phyloP scores from a whole-genome alignment of 2,329 filamentous ascomycete genomes.

The Colletotrichum sp. region DNA sequence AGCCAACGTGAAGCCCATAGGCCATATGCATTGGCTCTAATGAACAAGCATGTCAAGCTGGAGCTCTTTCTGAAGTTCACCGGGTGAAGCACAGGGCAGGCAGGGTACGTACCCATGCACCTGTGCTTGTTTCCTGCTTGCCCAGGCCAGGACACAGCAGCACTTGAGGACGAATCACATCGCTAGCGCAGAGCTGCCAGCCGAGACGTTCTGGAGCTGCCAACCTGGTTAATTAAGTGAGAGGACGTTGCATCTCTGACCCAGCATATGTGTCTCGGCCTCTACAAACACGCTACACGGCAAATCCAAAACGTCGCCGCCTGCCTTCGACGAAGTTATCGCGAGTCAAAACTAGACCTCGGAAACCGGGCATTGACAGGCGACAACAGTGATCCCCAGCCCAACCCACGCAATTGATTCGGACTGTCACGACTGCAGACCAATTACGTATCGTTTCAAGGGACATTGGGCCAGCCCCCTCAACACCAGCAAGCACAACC shows the following conservation, averaged over 20 bases:
- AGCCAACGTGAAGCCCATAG: background rate
- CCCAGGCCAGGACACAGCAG: background rate
- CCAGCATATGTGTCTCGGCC: slow-evolving; percentile 13
- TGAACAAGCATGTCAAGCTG: background rate
- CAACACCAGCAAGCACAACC: background rate
- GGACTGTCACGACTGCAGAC: background rate
- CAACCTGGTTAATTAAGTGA: slow-evolving; percentile 18
- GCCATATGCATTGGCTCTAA: background rate
- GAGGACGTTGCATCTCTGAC: background rate
- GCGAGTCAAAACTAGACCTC: background rate
- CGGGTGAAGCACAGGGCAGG: background rate
- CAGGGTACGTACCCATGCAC: slow-evolving; percentile 1
- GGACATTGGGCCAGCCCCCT: background rate
- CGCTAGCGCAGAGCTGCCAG: slow-evolving; percentile 19
- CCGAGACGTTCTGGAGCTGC: slow-evolving; percentile 16
- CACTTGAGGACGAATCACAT: slow-evolving; percentile 10
- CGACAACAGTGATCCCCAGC: background rate
- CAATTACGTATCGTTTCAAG: background rate
- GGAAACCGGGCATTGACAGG: background rate
- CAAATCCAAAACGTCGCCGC: background rate
- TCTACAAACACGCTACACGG: background rate
- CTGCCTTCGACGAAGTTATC: background rate
- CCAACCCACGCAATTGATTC: background rate
- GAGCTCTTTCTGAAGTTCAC: background rate
- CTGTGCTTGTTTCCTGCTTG: background rate